phyloP scores from a whole-genome alignment of 371 early-diverging fungal genomes.

The Coemansia sp. region DNA sequence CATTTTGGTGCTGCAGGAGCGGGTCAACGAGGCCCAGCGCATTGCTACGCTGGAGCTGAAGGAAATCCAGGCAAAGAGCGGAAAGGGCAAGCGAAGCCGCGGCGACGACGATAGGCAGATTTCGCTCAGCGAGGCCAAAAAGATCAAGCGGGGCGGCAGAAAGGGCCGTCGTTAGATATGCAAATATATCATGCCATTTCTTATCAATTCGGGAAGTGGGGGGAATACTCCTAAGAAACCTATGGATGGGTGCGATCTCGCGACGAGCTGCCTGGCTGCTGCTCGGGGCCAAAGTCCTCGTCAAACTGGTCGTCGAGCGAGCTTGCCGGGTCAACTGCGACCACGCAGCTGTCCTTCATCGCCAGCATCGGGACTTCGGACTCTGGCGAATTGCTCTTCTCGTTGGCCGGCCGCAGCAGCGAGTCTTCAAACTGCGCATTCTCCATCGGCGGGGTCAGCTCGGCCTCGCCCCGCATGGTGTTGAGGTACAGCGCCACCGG shows the following conservation, averaged over 20 bases:
- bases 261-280: too few species aligned
- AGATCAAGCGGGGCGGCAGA: conserved; percentile 27
- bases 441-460: conserved; percentile 14
- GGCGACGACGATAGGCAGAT: conserved; percentile 56
- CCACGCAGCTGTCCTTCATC: background rate
- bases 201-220: too few species aligned
- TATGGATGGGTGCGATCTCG: too few species aligned
- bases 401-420: background rate
- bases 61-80: conserved; percentile 55
- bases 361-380: background rate
- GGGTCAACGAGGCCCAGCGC: conserved; percentile 88
- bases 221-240: too few species aligned
- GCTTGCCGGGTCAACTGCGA: background rate
- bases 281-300: too few species aligned
- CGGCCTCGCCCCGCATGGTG: conserved; percentile 13
- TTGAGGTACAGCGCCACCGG: conserved; percentile 35
- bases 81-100: conserved; percentile 38
- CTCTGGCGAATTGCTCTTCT: conserved; percentile 12
- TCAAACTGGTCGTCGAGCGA: too few species aligned
- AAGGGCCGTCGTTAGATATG: background rate
- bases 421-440: background rate
- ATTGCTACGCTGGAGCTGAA: conserved; percentile 73
- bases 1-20: conserved; percentile 87
- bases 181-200: too few species aligned
- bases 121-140: conserved; percentile 41